A percentile compares a stretch with the other conserved stretches of the same genome.
Conservation (phyloP, 441 rosid species). For the Theobroma grandiflorum region DNA sequence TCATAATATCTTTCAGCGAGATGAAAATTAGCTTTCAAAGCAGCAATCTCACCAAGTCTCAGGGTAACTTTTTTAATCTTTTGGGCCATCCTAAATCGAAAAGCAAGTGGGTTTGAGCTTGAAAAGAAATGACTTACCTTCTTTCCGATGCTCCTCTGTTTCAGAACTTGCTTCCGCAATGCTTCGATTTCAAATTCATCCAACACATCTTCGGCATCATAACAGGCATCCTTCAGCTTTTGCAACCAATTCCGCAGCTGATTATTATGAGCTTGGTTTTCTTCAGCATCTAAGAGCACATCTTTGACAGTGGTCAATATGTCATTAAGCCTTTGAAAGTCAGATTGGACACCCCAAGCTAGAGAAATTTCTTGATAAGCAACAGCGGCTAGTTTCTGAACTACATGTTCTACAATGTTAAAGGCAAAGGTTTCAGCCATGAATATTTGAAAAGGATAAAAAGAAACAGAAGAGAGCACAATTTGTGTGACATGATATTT, state of each 20-base stretch:
- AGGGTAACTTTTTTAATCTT: conserved; percentile 3
- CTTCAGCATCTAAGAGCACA: no score
- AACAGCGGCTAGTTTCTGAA: no score
- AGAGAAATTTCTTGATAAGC: no score
- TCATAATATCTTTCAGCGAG: neutral
- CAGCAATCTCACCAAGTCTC: conserved; percentile 3
- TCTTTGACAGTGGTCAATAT: no score
- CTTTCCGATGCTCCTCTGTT: neutral
- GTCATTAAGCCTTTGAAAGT: no score
- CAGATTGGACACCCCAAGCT: no score
- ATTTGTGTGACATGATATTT: no score
- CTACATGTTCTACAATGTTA: no score
- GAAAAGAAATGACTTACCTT: conserved; percentile 29
- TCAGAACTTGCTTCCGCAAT: neutral
- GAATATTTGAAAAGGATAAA: no score
- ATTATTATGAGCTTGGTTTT: no score
- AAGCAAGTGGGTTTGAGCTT: conserved; percentile 4
- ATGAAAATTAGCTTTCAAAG: neutral
- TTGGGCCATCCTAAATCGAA: neutral
- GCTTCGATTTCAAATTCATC: neutral
- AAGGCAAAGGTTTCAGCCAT: no score
- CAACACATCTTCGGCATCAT: neutral
- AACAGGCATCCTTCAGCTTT: neutral
- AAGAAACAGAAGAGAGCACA: no score
- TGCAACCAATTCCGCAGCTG: neutral